Base-by-base conservation (phyloP, 495 filamentous ascomycete genomes). In the Penicillium argentinense region DNA sequence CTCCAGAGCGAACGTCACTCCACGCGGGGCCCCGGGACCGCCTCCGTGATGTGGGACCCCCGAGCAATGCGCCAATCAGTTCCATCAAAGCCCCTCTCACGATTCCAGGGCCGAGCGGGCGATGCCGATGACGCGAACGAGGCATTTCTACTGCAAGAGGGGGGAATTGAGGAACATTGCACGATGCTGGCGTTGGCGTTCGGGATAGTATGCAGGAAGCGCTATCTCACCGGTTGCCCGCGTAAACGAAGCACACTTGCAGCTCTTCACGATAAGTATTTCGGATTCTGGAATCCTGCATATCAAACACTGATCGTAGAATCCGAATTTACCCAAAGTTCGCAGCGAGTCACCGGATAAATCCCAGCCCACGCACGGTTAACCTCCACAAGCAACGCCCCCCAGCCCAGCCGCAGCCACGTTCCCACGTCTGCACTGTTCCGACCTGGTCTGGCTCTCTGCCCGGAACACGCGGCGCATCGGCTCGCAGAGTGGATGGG, bases 381-480 rank as follows among this genome's bases (percentile, higher is more conserved):
- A 1, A 11, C n/a, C n/a, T 21, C 17, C 8, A 36, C 33, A 36
- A 19, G 33, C 17, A 36, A 36, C 33, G 33, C 17, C 33, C 12
- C 33, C 17, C 18, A 18, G 14, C 17, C 14, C 30, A 34, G 4
- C 30, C 30, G 30, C 33, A 36, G 33, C 33, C 33, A 36, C 14
- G 9, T 21, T 18, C 9, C 33, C 33, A 36, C 33, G 17, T 21
- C 33, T 36, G 6, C 17, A 36, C 33, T 19, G 7, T 36, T 18
- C 33, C 33, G 33, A 36, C 33, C 33, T 18, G 33, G 33, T 8
- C 21, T 36, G 3, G 16, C 18, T 36, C 5, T 36, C 16, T 36
- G 16, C 33, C 33, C 33, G 33, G 33, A 36, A 36, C 33, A 36
- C 33, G 33, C 33, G 33, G 33, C 33, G 33, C 6, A 18, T 36